Evolutionary conservation across 768 basidiomycete genomes (phyloP), one percentile per base, ranked within the genome.

Genomic region (Boletus subcaerulescens): DNA sequence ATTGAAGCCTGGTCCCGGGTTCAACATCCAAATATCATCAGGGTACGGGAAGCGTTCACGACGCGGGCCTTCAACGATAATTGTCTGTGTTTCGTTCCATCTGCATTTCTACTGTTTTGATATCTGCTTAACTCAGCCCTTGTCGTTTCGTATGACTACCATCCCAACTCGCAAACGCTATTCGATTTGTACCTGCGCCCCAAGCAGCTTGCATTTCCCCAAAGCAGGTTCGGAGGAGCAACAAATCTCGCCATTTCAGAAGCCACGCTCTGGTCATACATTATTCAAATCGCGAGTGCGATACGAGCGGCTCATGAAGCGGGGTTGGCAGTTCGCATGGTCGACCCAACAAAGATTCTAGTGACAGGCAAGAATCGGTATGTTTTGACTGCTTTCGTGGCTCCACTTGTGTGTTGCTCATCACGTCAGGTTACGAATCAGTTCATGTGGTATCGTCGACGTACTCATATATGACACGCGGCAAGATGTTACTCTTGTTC

Each of bases 11-110:
- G 97, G 97, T 83, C 85, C 1, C 77, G 81, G 42, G 76, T 98
- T 52, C 80, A 77, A 17, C 96, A 98, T 73, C 94, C 97, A 1
- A 86, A 82, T 58, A 86, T 99, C 56, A 84, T 96, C 15, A 71
- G 82, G 10, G 75, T 98, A 20, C 80, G 83, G 46, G 97, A 98
- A 68, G 97, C 96, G 0, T 98, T 99, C 74, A 98, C 97, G 0
- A 96, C 96, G 0, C 81, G 87, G 29, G 84, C 90, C 1, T 99
- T 99, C 70, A 84, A 85, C 51, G 97, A 98, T 68, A 87, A 86
- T 61, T 98, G 95, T 96, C 64, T 48, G 87, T 56, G 29, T 45
- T 42, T 59, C 26, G 14, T 46, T 53, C 48, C 43, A 9, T 40
- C 26, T 24, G 57, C 44, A 22, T 52, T 35, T 39, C 55, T 46